Conservation (phyloP, 139 green algal species). For the Asterochloris erici region DNA sequence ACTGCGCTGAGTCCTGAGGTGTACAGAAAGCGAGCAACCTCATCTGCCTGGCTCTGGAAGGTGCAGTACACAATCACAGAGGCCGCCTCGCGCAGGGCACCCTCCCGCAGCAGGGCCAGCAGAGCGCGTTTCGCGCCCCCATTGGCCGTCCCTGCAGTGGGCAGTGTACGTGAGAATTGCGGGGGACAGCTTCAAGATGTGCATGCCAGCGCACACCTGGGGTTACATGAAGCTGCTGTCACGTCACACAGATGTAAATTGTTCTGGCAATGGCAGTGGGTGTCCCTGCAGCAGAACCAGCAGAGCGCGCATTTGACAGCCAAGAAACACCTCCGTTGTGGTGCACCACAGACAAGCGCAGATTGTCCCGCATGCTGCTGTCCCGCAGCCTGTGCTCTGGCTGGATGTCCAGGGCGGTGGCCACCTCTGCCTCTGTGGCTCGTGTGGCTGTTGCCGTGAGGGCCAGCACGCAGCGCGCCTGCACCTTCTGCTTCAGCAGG, state of each 20-base stretch:
- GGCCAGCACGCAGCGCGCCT: conserved; percentile 62
- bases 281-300: too few species aligned
- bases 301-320: not conserved
- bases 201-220: too few species aligned
- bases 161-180: too few species aligned
- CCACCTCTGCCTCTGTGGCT: conserved; percentile 54
- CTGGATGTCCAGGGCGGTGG: conserved; percentile 57
- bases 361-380: conserved; percentile 60
- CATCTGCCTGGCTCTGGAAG: conserved; percentile 68
- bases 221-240: too few species aligned
- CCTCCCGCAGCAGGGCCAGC: conserved; percentile 38
- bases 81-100: conserved; percentile 29
- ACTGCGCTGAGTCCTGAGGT: conserved; percentile 40
- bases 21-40: conserved; percentile 53
- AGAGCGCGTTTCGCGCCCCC: conserved; percentile 21
- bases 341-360: conserved; percentile 61
- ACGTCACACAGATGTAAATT: too few species aligned
- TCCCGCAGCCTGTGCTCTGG: conserved; percentile 50
- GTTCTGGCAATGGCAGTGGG: too few species aligned
- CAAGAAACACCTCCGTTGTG: conserved; percentile 19
- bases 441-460: conserved; percentile 89
- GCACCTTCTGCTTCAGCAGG: conserved; percentile 57
- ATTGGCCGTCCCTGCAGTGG: conserved; percentile 33
- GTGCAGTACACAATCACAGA: conserved; percentile 73
- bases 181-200: not conserved